These are phyloP conservation scores for baker's yeast (Saccharomyces cerevisiae) DNA, from an alignment of 805 yeast genomes.

Conservation along the genomic window DNA sequence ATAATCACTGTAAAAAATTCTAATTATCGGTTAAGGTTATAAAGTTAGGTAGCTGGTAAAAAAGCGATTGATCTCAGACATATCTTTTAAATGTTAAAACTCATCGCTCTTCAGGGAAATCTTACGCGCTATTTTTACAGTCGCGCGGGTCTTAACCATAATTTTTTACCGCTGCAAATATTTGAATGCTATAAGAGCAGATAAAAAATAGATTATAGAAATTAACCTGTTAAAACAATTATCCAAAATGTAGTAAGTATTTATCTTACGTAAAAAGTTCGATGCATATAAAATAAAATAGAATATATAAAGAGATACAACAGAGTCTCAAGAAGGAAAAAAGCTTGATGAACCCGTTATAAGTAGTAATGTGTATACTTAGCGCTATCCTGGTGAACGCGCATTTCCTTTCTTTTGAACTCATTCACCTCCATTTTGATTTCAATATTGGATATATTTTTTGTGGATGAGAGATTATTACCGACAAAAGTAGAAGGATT, in stretches of 20 bases:
- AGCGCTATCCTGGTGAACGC: slow-evolving; percentile 53
- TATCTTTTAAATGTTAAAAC: too few relatives aligned
- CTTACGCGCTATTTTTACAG: too few relatives aligned
- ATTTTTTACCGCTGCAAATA: too few relatives aligned
- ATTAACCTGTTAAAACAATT: neutral
- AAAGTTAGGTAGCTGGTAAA: too few relatives aligned
- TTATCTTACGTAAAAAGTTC: neutral
- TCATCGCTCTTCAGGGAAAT: too few relatives aligned
- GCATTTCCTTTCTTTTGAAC: slow-evolving; percentile 58
- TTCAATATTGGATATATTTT: slow-evolving; percentile 4
- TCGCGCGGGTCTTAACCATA: too few relatives aligned
- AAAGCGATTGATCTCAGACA: too few relatives aligned
- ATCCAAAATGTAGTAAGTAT: neutral
- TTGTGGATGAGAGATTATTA: neutral
- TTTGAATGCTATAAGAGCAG: too few relatives aligned
- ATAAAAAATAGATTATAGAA: too few relatives aligned
- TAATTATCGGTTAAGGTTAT: too few relatives aligned
- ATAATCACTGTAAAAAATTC: too few relatives aligned
- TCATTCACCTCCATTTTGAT: slow-evolving; percentile 59
- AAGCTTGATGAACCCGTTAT: neutral
- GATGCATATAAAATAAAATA: neutral
- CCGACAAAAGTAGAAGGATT: slow-evolving; percentile 7
- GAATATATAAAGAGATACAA: neutral
- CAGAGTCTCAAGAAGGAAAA: neutral
- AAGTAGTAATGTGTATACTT: neutral